Evolutionary conservation across 1,139 yeast species (phyloP).

Genomic region (Pichia sp.): DNA sequence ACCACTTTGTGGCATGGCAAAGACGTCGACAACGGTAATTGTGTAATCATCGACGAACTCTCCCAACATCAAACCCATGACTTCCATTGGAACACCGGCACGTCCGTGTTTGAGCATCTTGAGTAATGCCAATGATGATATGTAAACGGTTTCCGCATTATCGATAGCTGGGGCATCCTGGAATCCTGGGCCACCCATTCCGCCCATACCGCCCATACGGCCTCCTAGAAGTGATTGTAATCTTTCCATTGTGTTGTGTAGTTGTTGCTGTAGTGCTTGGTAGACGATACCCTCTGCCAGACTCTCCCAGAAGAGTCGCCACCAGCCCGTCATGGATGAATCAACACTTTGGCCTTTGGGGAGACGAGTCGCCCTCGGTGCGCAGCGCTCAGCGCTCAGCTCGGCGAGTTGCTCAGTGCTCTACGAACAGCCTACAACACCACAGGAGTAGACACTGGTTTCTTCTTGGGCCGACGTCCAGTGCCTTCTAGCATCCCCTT

Average conservation of each 20-base stretch:
- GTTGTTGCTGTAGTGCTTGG: background rate
- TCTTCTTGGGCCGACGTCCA: too few species aligned
- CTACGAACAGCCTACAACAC: too few species aligned
- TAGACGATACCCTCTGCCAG: too few species aligned
- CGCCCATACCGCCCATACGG: slow-evolving; percentile 33
- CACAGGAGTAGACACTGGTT: too few species aligned
- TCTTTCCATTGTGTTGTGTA: slow-evolving; percentile 14
- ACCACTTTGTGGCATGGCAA: slow-evolving; percentile 99
- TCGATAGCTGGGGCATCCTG: slow-evolving; percentile 82
- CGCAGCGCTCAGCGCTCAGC: too few species aligned
- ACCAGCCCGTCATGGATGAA: too few species aligned
- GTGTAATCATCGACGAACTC: slow-evolving; percentile 98
- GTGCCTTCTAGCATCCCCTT: too few species aligned
- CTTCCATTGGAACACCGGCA: slow-evolving; percentile 99
- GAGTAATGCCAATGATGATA: slow-evolving; percentile 89
- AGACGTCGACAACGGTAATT: slow-evolving; percentile 94
- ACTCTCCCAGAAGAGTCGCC: too few species aligned
- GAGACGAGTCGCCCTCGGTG: too few species aligned
- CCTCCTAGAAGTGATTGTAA: slow-evolving; percentile 32
- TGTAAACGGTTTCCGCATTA: slow-evolving; percentile 94
- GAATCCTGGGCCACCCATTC: slow-evolving; percentile 25
- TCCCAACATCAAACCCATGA: slow-evolving; percentile 99
- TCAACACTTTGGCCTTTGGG: too few species aligned
- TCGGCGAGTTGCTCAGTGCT: too few species aligned
- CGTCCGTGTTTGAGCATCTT: slow-evolving; percentile 98